Conservation (phyloP, 2,329 filamentous ascomycete species). For the Endocalyx cinctus region DNA sequence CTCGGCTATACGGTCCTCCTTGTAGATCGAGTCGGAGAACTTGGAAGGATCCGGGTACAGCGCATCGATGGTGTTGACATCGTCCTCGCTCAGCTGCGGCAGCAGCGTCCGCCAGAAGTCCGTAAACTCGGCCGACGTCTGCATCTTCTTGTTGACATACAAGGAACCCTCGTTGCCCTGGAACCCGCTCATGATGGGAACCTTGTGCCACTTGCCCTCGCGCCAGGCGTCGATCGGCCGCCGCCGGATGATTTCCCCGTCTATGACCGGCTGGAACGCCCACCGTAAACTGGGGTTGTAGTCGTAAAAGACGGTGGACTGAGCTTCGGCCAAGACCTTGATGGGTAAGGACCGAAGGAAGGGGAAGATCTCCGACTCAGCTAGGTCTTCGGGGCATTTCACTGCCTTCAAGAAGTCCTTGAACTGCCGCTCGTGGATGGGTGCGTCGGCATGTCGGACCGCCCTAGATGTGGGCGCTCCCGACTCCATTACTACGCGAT, state of each 20-base stretch:
- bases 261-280: constrained; percentile 54
- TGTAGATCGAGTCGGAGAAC: constrained; percentile 29
- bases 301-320: constrained; percentile 27
- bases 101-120: constrained; percentile 34
- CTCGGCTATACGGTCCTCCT: constrained; percentile 29
- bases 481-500: constrained; percentile 34
- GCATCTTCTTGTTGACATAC: constrained; percentile 33
- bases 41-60: constrained; percentile 37
- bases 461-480: constrained; percentile 35
- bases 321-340: constrained; percentile 24
- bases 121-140: constrained; percentile 28
- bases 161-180: constrained; percentile 39
- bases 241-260: constrained; percentile 23
- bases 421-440: constrained; percentile 45
- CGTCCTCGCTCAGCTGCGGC: constrained; percentile 30
- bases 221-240: constrained; percentile 21
- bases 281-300: constrained; percentile 33
- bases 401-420: constrained; percentile 42
- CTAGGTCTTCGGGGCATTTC: constrained; percentile 36
- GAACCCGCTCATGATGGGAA: constrained; percentile 38
- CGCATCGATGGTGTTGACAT: constrained; percentile 29
- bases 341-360: constrained; percentile 35
- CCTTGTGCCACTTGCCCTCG: constrained; percentile 22
- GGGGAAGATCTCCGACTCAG: constrained; percentile 40
- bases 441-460: constrained; percentile 37